Percentiles rank a stretch among this genome's conserved stretches.
Evolutionary conservation across 2,329 filamentous ascomycete genomes (phyloP).

Genomic region (Saccharata proteae): DNA sequence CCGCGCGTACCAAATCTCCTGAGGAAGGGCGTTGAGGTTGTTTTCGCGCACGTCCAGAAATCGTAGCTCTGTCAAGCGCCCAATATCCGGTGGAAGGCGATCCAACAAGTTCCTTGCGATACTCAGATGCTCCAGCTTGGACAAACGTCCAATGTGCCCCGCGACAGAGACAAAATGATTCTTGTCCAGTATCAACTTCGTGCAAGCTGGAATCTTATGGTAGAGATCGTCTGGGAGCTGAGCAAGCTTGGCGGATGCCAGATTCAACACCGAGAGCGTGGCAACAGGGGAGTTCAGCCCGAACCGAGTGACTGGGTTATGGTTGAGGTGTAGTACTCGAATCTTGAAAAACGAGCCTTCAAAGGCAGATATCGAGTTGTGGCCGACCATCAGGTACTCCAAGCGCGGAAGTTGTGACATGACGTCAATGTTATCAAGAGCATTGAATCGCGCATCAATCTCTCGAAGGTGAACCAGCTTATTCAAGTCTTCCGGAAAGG

Average conservation of each 20-base stretch:
- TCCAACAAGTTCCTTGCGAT: slow-evolving; percentile 85
- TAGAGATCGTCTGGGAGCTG: slow-evolving; percentile 80
- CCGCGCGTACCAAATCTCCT: slow-evolving; percentile 92
- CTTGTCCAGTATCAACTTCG: slow-evolving; percentile 79
- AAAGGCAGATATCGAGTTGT: slow-evolving; percentile 87
- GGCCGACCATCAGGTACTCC: slow-evolving; percentile 79
- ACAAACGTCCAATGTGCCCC: slow-evolving; percentile 69
- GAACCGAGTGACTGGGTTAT: slow-evolving; percentile 91
- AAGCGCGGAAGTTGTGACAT: slow-evolving; percentile 74
- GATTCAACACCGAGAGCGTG: slow-evolving; percentile 72
- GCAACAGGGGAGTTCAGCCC: slow-evolving; percentile 66
- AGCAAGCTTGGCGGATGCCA: slow-evolving; percentile 83
- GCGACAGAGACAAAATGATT: slow-evolving; percentile 93
- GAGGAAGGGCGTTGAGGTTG: slow-evolving; percentile 76
- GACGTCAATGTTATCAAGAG: slow-evolving; percentile 76
- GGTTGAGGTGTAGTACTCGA: slow-evolving; percentile 76
- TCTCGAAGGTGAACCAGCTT: slow-evolving; percentile 71
- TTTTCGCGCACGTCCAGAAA: slow-evolving; percentile 86
- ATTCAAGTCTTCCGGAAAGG: slow-evolving; percentile 60
- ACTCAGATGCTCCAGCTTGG: slow-evolving; percentile 79
- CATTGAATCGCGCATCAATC: slow-evolving; percentile 89
- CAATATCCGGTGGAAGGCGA: slow-evolving; percentile 75
- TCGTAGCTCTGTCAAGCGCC: slow-evolving; percentile 70
- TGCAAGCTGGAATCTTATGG: slow-evolving; percentile 73
- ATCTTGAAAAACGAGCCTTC: slow-evolving; percentile 78